Percentiles rank a stretch among this genome's conserved stretches.
These are phyloP conservation scores for Pseudogymnoascus sp. DNA, from an alignment of 2,329 filamentous ascomycete species.

Conservation along the genomic window DNA sequence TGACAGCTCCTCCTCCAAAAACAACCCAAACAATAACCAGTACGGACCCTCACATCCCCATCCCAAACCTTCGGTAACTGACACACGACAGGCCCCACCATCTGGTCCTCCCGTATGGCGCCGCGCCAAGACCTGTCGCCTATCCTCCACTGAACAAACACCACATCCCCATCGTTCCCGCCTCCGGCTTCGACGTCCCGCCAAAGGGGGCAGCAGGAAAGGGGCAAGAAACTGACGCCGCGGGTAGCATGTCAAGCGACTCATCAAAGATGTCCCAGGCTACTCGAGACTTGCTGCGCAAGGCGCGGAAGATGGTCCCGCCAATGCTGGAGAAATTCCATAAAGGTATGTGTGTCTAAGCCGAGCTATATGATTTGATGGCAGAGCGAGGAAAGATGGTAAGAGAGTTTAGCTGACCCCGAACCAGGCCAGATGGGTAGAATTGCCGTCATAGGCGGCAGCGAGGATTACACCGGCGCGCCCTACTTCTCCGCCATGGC, in stretches of 20 bases:
- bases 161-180: conserved; percentile 8
- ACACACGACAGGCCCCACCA: not conserved
- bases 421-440: conserved; percentile 78
- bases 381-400: not conserved
- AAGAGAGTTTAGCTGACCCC: not conserved
- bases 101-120: not conserved
- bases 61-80: not conserved
- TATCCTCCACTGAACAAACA: not conserved
- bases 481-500: conserved; percentile 98
- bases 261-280: conserved; percentile 53
- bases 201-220: not conserved
- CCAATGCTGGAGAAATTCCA: conserved; percentile 94
- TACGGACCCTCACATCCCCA: not conserved
- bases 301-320: conserved; percentile 83
- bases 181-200: not conserved
- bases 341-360: conserved; percentile 58
- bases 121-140: not conserved
- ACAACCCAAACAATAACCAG: not conserved
- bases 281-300: conserved; percentile 68
- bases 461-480: conserved; percentile 91
- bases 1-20: not conserved
- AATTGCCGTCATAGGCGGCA: conserved; percentile 89
- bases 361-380: not conserved
- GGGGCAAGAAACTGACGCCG: not conserved
- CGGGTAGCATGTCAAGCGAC: conserved; percentile 21